phyloP scores from a whole-genome alignment of 257 asterid genomes.

The Misopates orontium region DNA sequence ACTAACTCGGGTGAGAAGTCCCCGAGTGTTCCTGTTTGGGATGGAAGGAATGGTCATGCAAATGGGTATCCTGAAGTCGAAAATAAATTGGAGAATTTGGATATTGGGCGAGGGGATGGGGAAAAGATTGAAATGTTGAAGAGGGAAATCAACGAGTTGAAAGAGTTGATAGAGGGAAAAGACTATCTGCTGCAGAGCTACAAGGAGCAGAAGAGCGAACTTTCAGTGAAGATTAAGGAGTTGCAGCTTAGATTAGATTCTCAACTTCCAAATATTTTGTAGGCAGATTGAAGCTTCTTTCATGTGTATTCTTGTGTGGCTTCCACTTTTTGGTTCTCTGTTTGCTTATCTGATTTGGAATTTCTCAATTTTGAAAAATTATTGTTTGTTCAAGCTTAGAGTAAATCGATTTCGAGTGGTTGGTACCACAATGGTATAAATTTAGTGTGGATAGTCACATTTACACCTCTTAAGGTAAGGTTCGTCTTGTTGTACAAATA shows the following conservation, averaged over 20 bases:
- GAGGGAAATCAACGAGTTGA: conserved; percentile 69
- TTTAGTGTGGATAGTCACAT: too few species aligned
- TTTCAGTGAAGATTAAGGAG: conserved; percentile 71
- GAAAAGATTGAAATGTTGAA: conserved; percentile 73
- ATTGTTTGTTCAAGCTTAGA: conserved; percentile 12
- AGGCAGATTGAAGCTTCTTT: conserved; percentile 39
- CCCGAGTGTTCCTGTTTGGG: conserved; percentile 60
- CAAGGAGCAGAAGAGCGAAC: conserved; percentile 84
- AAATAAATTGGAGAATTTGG: conserved; percentile 37
- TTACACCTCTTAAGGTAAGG: too few species aligned
- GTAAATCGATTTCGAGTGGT: conserved; percentile 27
- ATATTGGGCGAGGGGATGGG: conserved; percentile 48
- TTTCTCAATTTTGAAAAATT: conserved; percentile 39
- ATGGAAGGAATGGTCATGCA: conserved; percentile 41
- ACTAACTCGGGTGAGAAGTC: conserved; percentile 43
- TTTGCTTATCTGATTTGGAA: conserved; percentile 26
- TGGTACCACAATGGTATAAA: too few species aligned
- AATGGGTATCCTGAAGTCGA: conserved; percentile 58
- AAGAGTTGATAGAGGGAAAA: conserved; percentile 79
- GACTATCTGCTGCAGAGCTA: conserved; percentile 81
- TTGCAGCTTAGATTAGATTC: conserved; percentile 83
- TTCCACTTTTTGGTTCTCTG: conserved; percentile 27
- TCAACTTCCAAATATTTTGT: conserved; percentile 81
- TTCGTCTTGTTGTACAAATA: too few species aligned
- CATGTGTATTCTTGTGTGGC: conserved; percentile 54